A percentile compares a stretch with the other conserved stretches of the same genome.
Evolutionary conservation across 2,329 filamentous ascomycete species (phyloP).

Genomic region (Annulohypoxylon truncatum): DNA sequence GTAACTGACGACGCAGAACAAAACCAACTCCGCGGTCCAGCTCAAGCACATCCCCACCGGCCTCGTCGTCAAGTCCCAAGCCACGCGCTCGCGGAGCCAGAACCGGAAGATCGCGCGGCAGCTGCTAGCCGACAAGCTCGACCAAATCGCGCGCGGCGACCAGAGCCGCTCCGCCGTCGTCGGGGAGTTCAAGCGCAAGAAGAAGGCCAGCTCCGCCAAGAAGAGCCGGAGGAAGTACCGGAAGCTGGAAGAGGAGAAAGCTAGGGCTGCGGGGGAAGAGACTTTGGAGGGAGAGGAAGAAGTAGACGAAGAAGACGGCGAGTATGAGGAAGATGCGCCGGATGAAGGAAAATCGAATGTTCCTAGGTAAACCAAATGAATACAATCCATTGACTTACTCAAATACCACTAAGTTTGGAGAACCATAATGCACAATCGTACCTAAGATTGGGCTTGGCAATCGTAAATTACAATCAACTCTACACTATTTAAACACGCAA

Average conservation of each 20-base stretch:
- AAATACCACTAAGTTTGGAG: neutral
- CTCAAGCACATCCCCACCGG: constrained; percentile 90
- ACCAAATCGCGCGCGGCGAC: constrained; percentile 78
- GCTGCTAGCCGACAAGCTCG: constrained; percentile 79
- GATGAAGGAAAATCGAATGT: neutral
- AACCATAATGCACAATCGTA: neutral
- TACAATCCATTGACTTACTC: neutral
- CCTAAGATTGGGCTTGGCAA: neutral
- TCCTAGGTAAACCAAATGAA: neutral
- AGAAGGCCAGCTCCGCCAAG: constrained; percentile 80
- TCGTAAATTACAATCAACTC: neutral
- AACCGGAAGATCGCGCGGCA: constrained; percentile 88
- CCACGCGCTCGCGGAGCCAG: constrained; percentile 85
- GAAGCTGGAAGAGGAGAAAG: constrained; percentile 65
- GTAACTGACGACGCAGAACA: constrained; percentile 71
- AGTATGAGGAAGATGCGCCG: constrained; percentile 7
- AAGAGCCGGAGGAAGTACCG: constrained; percentile 86
- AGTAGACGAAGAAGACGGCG: constrained; percentile 27
- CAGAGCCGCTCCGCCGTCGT: constrained; percentile 74
- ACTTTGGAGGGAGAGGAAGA: constrained; percentile 31
- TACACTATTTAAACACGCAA: constrained; percentile 7
- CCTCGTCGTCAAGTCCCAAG: constrained; percentile 93
- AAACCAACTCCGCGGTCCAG: constrained; percentile 95
- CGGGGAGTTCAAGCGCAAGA: constrained; percentile 71
- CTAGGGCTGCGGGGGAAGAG: constrained; percentile 40